phyloP scores from a whole-genome alignment of 345 rosid genomes.

The Litchi chinensis region DNA sequence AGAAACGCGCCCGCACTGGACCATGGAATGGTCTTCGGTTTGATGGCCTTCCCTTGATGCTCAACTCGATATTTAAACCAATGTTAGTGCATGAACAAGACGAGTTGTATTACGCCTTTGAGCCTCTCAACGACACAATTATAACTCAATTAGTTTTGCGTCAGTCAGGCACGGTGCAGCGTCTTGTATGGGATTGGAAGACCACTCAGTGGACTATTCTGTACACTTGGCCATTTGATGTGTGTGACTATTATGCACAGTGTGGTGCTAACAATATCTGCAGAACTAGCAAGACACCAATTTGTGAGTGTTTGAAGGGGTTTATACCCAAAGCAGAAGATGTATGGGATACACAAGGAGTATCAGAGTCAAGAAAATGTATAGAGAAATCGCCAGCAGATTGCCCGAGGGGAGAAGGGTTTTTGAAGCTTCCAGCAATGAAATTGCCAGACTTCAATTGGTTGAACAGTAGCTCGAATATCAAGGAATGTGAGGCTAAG shows the following conservation, averaged over 20 bases:
- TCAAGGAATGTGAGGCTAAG: conserved; percentile 18
- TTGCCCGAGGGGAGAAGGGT: conserved; percentile 22
- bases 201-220: not conserved
- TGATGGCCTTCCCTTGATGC: conserved; percentile 37
- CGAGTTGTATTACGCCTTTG: conserved; percentile 21
- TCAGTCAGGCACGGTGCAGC: conserved; percentile 18
- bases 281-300: not conserved
- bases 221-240: conserved; percentile 23
- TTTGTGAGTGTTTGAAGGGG: conserved; percentile 25
- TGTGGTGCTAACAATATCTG: conserved; percentile 29
- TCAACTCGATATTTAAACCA: conserved; percentile 9
- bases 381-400: not conserved
- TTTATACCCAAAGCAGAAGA: not conserved
- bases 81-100: conserved; percentile 12
- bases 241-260: conserved; percentile 29
- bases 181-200: conserved; percentile 20
- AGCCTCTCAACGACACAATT: conserved; percentile 9
- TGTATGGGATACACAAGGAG: not conserved
- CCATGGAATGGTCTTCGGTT: conserved; percentile 39
- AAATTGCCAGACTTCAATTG: conserved; percentile 27
- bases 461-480: conserved; percentile 21
- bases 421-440: not conserved
- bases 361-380: not conserved
- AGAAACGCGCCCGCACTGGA: conserved; percentile 23
- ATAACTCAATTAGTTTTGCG: conserved; percentile 21